Percentiles rank a stretch among this genome's conserved stretches.
Evolutionary conservation across 257 asterid genomes (phyloP).

Genomic region (Ligustrum vulgare): DNA sequence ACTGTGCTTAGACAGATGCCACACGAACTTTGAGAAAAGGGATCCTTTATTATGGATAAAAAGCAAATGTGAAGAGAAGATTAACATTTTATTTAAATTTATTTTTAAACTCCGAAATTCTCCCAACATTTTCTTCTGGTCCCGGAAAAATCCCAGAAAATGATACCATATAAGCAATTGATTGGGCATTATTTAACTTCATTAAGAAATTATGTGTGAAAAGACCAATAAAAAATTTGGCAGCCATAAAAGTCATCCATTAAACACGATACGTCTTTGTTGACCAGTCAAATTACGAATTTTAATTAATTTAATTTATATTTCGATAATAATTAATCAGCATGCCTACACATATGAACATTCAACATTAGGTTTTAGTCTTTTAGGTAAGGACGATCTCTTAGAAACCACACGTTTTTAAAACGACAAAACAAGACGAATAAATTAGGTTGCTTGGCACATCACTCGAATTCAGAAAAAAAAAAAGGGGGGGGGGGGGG

Average conservation of each 20-base stretch:
- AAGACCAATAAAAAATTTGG: conserved; percentile 13
- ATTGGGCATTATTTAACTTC: not conserved
- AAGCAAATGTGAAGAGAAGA: too few relatives aligned
- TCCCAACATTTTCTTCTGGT: not conserved
- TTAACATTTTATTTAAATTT: too few relatives aligned
- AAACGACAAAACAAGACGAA: not conserved
- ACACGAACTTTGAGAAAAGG: too few relatives aligned
- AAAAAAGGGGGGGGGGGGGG: too few relatives aligned
- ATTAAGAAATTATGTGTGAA: conserved; percentile 6
- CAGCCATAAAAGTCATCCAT: not conserved
- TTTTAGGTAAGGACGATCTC: not conserved
- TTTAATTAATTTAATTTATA: not conserved
- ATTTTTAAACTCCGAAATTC: too few relatives aligned
- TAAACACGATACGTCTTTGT: conserved; percentile 1
- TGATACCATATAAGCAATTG: not conserved
- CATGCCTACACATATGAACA: not conserved
- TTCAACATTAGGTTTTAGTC: not conserved
- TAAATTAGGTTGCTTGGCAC: not conserved
- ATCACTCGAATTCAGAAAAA: not conserved
- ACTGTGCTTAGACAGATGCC: too few relatives aligned
- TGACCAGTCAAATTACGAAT: conserved; percentile 8
- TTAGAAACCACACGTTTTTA: conserved; percentile 6
- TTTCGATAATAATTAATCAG: conserved; percentile 12
- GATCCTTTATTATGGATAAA: too few relatives aligned
- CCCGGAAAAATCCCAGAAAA: not conserved